Evolutionary conservation across 2,329 filamentous ascomycete species (phyloP), one percentile per base, ranked within the genome.

Genomic region (Alternaria viburni): DNA sequence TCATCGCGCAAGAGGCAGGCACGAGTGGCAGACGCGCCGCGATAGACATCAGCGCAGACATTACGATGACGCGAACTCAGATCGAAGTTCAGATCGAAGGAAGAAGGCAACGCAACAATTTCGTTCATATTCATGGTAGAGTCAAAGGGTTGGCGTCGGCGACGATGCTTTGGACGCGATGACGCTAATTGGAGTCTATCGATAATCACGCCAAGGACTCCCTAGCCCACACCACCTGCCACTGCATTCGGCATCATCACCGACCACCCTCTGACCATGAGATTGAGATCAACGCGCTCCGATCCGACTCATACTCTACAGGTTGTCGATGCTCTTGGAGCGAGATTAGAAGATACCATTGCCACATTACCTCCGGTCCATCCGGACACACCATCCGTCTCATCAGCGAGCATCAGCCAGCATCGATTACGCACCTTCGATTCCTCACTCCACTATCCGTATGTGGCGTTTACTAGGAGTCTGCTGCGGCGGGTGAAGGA

Each of bases 361-460:
- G 9, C 21, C 10, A 21, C 26, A 19, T 36, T 30, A 10, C 28
- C 30, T 32, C 17, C 12, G 13, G 28, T 7, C 17, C 15, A 5
- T 51, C 3, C 49, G 8, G n/a, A n/a, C n/a, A n/a, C n/a, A n/a
- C n/a, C n/a, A n/a, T 51, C 3, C 49, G 8, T n/a, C 17, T 32
- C 12, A 8, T 30, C 6, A 1, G 12, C 15, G 11, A 41, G 17
- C 13, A n/a, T 21, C 12, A 50, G 8, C 32, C 32, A 36, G 30
- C 32, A 36, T 36, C 32, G n/a, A 2, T 49, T 5, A n/a, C 15
- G 15, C 23, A 21, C 4, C 30, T 26, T 10, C 17, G 13, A 13
- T n/a, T 30, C 44, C 30, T 70, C 30, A 72, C 13, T 73, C 69
- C 13, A 67, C 56, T 5, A 72, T 70, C 11, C 65, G 57, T 12